Base-by-base conservation (phyloP, 1,284 basidiomycete species). In the Quambalaria eucalypti region DNA sequence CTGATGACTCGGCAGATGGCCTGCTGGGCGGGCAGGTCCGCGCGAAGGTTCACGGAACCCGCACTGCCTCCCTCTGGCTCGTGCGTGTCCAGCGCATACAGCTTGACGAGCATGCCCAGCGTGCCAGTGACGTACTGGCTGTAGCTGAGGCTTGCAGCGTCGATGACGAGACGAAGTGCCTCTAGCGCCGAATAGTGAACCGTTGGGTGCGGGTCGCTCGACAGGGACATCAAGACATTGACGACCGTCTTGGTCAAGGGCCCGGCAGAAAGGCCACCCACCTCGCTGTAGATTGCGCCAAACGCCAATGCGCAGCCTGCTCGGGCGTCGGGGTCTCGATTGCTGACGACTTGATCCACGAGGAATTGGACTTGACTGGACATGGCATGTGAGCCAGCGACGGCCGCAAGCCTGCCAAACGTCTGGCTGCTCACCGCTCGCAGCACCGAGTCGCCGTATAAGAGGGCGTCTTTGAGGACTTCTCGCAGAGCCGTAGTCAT, bases 231-330 rank as follows among this genome's bases (percentile, higher is more conserved):
- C 48, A 97, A 80, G 54, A 98, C 86, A 69, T 96, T 92, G 64
- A 96, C 87, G 0, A 93, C 90, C 0, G 93, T 97, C 78, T 97
- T 97, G 57, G 98, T 82, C 14, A 97, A 81, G 0, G 95, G 90
- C 0, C 90, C 90, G 5, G 91, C 93, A 4, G 88, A 88, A 21
- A 98, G 81, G 33, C 91, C 89, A 14, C 95, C 95, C 31, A 98
- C 91, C 66, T 90, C 83, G 51, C 82, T 84, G 77, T 96, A 96
- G 46, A 98, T 89, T 6, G 90, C 82, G n/a, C 91, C 91, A 65
- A 98, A 91, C 0, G 92, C 88, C 19, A 91, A 77, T 0, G 92
- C 90, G 70, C 91, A 97, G 1, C 95, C 95, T 5, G 93, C 91
- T 26, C 95, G 85, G 12, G 86, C 87, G 65, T 90, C 84, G 0